Evolutionary conservation across 805 yeast species (phyloP).

Genomic region (Ogataea philodendri): DNA sequence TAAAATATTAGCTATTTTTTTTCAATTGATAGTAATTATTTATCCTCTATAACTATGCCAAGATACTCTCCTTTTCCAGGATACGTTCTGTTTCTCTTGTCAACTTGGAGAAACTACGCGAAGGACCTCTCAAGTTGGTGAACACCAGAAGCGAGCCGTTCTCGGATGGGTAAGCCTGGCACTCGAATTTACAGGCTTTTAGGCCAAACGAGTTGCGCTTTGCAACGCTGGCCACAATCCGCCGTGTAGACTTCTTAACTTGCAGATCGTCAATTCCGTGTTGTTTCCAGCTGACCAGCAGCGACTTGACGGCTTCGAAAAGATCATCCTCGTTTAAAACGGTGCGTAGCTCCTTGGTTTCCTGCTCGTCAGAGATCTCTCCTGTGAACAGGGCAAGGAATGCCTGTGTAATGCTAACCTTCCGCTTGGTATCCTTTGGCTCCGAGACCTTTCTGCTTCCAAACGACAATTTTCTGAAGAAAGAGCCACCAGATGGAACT

Average conservation of each 20-base stretch:
- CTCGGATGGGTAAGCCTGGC: conserved; percentile 41
- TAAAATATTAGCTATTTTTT: not conserved
- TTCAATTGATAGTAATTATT: too few relatives aligned
- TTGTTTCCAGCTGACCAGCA: conserved; percentile 64
- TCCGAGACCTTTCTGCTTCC: conserved; percentile 38
- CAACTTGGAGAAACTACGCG: conserved; percentile 57
- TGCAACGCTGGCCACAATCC: conserved; percentile 60
- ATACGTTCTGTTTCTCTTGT: conserved; percentile 64
- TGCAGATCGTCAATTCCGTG: conserved; percentile 63
- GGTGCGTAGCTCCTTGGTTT: conserved; percentile 36
- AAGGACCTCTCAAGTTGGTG: conserved; percentile 63
- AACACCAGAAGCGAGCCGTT: conserved; percentile 52
- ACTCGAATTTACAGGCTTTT: conserved; percentile 61
- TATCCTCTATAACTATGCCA: conserved; percentile 30
- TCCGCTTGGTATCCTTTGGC: conserved; percentile 17
- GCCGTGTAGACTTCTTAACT: conserved; percentile 41
- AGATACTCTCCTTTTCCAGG: conserved; percentile 60
- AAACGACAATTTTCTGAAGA: conserved; percentile 52
- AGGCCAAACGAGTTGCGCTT: conserved; percentile 60
- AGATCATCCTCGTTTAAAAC: conserved; percentile 49
- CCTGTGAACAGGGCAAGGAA: conserved; percentile 42
- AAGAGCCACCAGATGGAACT: conserved; percentile 22
- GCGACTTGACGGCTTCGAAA: conserved; percentile 60
- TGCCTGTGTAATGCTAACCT: conserved; percentile 28
- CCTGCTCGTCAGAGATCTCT: conserved; percentile 21